A percentile compares a stretch with the other conserved stretches of the same genome.
phyloP scores from a whole-genome alignment of 139 green algal species.

The Ettlia oleoabundans region DNA sequence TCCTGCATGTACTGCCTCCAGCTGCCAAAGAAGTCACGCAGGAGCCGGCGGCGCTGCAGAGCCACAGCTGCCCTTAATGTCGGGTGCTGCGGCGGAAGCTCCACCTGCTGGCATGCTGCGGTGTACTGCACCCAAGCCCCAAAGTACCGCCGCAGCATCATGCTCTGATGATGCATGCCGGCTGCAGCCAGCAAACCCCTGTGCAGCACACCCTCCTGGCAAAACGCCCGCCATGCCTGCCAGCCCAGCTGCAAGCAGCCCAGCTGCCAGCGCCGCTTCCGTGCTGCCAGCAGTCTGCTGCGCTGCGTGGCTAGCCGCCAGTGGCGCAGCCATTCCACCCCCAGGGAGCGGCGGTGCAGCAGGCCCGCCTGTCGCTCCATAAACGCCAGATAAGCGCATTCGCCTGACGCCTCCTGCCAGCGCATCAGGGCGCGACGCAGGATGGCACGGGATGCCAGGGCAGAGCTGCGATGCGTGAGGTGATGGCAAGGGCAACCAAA shows the following conservation, averaged over 20 bases:
- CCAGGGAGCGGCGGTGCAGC: not conserved
- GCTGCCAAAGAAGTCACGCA: not conserved
- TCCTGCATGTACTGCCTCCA: conserved; percentile 16
- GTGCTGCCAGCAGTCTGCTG: not conserved
- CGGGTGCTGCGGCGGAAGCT: conserved; percentile 5
- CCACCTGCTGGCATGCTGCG: not conserved
- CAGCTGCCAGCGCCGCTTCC: not conserved
- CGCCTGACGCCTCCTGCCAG: too few relatives aligned
- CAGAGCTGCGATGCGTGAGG: not conserved
- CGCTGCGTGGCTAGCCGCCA: conserved; percentile 20
- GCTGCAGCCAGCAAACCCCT: conserved; percentile 1
- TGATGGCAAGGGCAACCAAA: not conserved
- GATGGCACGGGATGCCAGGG: not conserved
- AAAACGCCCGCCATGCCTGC: not conserved
- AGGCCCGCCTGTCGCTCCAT: not conserved
- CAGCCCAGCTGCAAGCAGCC: not conserved
- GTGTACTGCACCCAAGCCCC: not conserved
- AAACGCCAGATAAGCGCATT: not conserved
- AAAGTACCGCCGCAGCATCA: not conserved
- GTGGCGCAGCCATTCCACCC: not conserved
- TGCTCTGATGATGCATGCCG: not conserved
- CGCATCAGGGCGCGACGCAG: conserved; percentile 6
- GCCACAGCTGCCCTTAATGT: not conserved
- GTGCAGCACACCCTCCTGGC: not conserved
- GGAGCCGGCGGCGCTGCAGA: conserved; percentile 11